These are phyloP conservation scores for Cryptococcus sp. DNA, from an alignment of 1,284 basidiomycete genomes.

Conservation along the genomic window DNA sequence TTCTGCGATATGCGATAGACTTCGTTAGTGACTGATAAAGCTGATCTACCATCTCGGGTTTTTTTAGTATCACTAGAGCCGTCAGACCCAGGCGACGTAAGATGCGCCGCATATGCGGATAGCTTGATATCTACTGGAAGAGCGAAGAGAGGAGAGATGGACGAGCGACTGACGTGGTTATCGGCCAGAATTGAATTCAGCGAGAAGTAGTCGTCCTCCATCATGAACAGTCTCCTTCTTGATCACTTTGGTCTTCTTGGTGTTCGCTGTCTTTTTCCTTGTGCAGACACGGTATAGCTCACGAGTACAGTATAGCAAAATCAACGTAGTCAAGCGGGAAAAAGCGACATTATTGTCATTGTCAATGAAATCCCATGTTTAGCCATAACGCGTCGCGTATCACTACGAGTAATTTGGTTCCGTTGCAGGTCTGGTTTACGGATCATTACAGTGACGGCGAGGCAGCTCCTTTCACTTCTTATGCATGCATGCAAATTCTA, in stretches of 20 bases:
- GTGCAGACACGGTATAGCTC: no score
- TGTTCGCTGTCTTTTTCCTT: no score
- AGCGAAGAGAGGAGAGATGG: background rate
- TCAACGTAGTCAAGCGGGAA: no score
- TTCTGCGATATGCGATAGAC: conserved; percentile 66
- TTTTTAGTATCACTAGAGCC: no score
- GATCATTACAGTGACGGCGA: no score
- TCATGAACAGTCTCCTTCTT: conserved; percentile 37
- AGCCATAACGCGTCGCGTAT: no score
- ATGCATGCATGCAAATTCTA: conserved; percentile 4
- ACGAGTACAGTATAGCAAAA: background rate
- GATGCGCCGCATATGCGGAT: background rate
- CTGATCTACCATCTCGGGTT: no score
- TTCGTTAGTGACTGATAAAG: background rate
- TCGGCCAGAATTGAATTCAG: conserved; percentile 84
- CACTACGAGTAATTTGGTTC: background rate
- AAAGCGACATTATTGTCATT: no score
- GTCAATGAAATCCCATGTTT: no score
- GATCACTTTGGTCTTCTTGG: no score
- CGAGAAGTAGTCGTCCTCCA: conserved; percentile 87
- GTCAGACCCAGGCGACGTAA: background rate
- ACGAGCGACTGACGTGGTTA: conserved; percentile 65
- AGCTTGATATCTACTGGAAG: background rate
- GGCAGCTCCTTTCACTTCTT: background rate
- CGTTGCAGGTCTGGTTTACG: background rate